Evolutionary conservation across 2,329 filamentous ascomycete genomes (phyloP).

Genomic region (Penicillium digitatum): DNA sequence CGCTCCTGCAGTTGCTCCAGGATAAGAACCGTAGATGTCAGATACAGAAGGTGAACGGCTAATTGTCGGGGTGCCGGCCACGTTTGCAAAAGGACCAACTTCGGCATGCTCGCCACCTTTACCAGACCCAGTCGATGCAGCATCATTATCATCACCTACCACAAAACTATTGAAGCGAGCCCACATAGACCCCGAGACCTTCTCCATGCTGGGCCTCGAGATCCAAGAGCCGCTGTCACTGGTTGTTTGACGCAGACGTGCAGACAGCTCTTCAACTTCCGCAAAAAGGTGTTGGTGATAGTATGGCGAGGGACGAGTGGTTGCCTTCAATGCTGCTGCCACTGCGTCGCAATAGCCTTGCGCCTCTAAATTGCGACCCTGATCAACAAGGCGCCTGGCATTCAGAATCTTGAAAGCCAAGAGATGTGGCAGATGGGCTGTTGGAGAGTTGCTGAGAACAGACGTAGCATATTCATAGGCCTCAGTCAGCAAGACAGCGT

Average conservation of each 20-base stretch:
- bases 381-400: conserved; percentile 76
- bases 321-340: conserved; percentile 67
- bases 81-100: conserved; percentile 74
- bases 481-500: conserved; percentile 90
- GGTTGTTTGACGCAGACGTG: conserved; percentile 78
- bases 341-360: conserved; percentile 90
- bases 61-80: conserved; percentile 70
- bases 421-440: conserved; percentile 69
- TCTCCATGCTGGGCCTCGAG: conserved; percentile 90
- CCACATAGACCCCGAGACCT: conserved; percentile 86
- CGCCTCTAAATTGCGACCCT: conserved; percentile 76
- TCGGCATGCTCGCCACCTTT: conserved; percentile 55
- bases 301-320: conserved; percentile 80
- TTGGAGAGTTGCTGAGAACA: conserved; percentile 57
- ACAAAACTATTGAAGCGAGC: conserved; percentile 96
- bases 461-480: conserved; percentile 88
- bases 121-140: conserved; percentile 54
- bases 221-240: conserved; percentile 85
- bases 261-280: conserved; percentile 76
- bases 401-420: conserved; percentile 89
- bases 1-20: conserved; percentile 32
- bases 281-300: conserved; percentile 71
- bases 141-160: conserved; percentile 77
- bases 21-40: conserved; percentile 67
- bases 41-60: conserved; percentile 70